phyloP scores from a whole-genome alignment of 495 filamentous ascomycete genomes.

The Podospora bellae-mahoneyi region DNA sequence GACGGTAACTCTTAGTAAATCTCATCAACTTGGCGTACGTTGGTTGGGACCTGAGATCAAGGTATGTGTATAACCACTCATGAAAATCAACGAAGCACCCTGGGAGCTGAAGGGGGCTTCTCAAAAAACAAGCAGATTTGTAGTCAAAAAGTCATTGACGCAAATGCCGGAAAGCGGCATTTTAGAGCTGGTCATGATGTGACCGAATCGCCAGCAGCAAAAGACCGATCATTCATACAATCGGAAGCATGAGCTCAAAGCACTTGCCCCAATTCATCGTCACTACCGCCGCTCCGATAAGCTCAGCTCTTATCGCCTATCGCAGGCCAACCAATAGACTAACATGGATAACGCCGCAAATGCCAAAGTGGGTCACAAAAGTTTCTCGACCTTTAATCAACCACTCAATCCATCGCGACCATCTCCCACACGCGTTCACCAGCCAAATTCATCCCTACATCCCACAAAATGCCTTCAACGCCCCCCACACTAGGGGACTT shows the following conservation, averaged over 20 bases:
- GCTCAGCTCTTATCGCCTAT: conserved; percentile 4
- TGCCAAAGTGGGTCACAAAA: conserved; percentile 14
- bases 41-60: background rate
- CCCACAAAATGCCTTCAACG: conserved; percentile 31
- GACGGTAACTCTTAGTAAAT: background rate
- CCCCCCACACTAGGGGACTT: conserved; percentile 43
- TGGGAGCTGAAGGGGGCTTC: background rate
- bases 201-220: background rate
- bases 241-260: background rate
- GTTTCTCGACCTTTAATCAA: conserved; percentile 14
- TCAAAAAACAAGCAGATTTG: background rate
- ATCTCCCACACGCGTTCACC: background rate
- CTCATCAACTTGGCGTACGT: background rate
- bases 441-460: background rate
- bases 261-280: background rate
- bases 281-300: background rate
- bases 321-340: conserved; percentile 1
- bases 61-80: background rate
- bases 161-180: background rate
- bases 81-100: background rate
- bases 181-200: background rate
- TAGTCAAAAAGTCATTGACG: background rate
- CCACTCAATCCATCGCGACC: conserved; percentile 6
- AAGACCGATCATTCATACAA: background rate
- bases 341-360: background rate